Evolutionary conservation across 176 grass and related monocot genomes (phyloP), one percentile per base, ranked within the genome.

Genomic region (Lolium rigidum): DNA sequence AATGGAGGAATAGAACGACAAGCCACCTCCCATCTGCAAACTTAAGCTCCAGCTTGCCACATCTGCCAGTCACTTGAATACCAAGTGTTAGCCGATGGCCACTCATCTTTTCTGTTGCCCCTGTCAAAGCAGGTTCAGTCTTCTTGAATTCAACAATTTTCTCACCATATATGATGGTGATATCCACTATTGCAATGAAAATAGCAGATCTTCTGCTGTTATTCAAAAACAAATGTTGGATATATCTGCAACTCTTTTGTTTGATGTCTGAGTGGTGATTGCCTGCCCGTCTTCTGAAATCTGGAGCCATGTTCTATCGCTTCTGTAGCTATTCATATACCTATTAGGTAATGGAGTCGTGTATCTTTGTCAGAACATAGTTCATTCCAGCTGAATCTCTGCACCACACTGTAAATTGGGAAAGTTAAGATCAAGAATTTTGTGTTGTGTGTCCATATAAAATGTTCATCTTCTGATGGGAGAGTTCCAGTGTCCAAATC

Each of bases 401-500:
- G 57, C 52, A 4, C 9, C 3, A 47, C 10, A 5, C 10, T 84
- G 26, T 65, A 31, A 65, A 31, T 65, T 9, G 11, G 1, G 21
- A 51, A 38, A 37, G 37, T 64, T 11, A 25, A 20, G 5, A 41
- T n/a, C 5, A 10, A 26, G 58, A 22, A 18, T 15, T 11, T 55
- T 8, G 18, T 1, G 7, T n/a, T 0, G 49, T 5, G 3, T 46
- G 39, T 10, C 9, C 9, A 61, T 10, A 14, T 35, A 22, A n/a
- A 44, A 25, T 44, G 28, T 54, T 26, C 11, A 28, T 55, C 17
- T 6, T 62, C 6, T 61, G 16, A 11, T 62, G 13, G 69, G 25
- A 80, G 68, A 87, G 81, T 50, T 87, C 54, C 65, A 57, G 16
- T 59, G 85, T 91, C 89, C 35, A 91, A 70, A 91, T 91, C 89